Percentiles rank a stretch among this genome's conserved stretches.
Conservation (phyloP, 345 rosid species). For the Mercurialis annua region DNA sequence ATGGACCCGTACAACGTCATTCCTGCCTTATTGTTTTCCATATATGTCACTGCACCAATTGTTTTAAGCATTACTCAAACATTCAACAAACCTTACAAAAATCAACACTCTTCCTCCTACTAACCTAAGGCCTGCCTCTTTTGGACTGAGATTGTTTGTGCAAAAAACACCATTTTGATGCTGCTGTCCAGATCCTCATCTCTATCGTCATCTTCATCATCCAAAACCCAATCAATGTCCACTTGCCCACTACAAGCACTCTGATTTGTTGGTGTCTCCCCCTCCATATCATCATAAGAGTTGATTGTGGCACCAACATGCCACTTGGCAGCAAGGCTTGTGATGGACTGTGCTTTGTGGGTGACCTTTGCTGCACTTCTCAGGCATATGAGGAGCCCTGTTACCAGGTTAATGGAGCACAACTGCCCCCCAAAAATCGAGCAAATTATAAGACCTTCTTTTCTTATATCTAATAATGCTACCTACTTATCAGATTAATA, state of each 20-base stretch:
- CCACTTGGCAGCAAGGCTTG: slow-evolving; percentile 90
- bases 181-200: slow-evolving; percentile 64
- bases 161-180: slow-evolving; percentile 50
- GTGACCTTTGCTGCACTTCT: slow-evolving; percentile 91
- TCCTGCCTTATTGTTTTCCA: slow-evolving; percentile 82
- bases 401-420: slow-evolving; percentile 71
- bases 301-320: slow-evolving; percentile 81
- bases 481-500: background rate
- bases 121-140: slow-evolving; percentile 85
- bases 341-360: slow-evolving; percentile 75
- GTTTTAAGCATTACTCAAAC: background rate
- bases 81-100: background rate
- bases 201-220: slow-evolving; percentile 66
- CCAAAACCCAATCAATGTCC: slow-evolving; percentile 40
- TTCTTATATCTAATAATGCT: background rate
- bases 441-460: background rate
- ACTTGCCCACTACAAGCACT: slow-evolving; percentile 26
- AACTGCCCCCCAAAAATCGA: slow-evolving; percentile 37
- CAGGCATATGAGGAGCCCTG: slow-evolving; percentile 80
- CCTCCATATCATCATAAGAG: slow-evolving; percentile 60
- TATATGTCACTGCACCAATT: slow-evolving; percentile 61
- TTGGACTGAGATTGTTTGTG: slow-evolving; percentile 75
- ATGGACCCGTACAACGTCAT: slow-evolving; percentile 82
- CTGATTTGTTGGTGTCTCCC: slow-evolving; percentile 55
- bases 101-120: background rate